Conservation (phyloP, 164 flowering plant genomes). For the Stephania japonica region DNA sequence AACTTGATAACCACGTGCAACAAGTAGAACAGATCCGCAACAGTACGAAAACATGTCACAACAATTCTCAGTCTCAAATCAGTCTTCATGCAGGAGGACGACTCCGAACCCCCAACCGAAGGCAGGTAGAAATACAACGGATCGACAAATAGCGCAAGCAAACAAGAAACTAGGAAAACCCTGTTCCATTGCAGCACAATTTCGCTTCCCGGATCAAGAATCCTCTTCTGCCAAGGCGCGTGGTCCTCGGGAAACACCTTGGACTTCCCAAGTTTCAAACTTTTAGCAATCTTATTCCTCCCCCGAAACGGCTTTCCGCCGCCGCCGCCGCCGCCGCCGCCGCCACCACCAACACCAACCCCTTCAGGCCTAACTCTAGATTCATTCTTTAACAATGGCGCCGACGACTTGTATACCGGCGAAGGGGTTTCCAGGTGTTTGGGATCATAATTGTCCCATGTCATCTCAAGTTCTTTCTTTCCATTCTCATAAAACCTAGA, state of each 20-base stretch:
- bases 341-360: background rate
- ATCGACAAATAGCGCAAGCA: conserved; percentile 81
- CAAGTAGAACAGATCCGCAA: conserved; percentile 67
- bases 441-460: conserved; percentile 31
- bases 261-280: conserved; percentile 28
- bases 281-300: conserved; percentile 25
- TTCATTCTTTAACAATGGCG: conserved; percentile 28
- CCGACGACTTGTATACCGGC: conserved; percentile 26
- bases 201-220: conserved; percentile 80
- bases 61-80: conserved; percentile 54
- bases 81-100: conserved; percentile 44
- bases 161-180: conserved; percentile 61
- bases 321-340: too few relatives aligned
- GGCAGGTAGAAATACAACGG: conserved; percentile 85
- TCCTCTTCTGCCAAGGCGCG: conserved; percentile 44
- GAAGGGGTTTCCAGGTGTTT: conserved; percentile 28
- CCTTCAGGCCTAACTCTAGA: conserved; percentile 8
- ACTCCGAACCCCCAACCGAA: conserved; percentile 24
- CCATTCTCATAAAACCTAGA: conserved; percentile 60
- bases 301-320: conserved; percentile 13
- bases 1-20: conserved; percentile 64
- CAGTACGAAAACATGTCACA: conserved; percentile 59
- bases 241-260: conserved; percentile 50
- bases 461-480: conserved; percentile 26
- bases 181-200: conserved; percentile 70